Conservation (phyloP, 192 early-diverging fungal genomes). For the Umbelopsis isabellina region DNA sequence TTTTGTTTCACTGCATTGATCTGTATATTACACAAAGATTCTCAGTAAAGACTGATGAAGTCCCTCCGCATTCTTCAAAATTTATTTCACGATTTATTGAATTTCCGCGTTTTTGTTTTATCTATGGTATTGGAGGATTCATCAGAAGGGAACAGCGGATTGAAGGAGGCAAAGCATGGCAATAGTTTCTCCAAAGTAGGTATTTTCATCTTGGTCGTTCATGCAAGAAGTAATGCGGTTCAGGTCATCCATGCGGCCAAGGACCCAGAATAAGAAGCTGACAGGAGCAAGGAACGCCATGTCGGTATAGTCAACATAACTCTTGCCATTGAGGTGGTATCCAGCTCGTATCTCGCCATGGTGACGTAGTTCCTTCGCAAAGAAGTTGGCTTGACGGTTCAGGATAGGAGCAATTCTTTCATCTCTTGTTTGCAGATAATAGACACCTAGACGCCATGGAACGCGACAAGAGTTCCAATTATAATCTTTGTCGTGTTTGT, state of each 20-base stretch:
- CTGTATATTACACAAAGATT: no score
- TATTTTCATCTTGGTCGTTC: slow-evolving; percentile 50
- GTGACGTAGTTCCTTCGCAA: slow-evolving; percentile 33
- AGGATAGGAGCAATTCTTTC: slow-evolving; percentile 43
- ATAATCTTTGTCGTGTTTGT: slow-evolving; percentile 50
- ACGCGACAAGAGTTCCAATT: slow-evolving; percentile 65
- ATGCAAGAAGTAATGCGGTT: slow-evolving; percentile 41
- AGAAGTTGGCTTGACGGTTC: slow-evolving; percentile 50
- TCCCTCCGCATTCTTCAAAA: no score
- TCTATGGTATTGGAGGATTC: not conserved
- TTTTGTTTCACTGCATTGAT: no score
- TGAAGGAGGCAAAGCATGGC: slow-evolving; percentile 55
- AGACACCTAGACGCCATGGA: slow-evolving; percentile 56
- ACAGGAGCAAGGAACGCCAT: slow-evolving; percentile 58
- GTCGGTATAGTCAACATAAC: slow-evolving; percentile 49
- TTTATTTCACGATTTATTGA: no score
- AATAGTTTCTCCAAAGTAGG: slow-evolving; percentile 60
- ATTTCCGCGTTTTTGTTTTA: no score
- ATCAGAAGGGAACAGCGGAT: slow-evolving; percentile 42
- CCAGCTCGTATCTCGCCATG: slow-evolving; percentile 45
- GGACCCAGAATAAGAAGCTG: slow-evolving; percentile 52
- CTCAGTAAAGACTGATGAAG: no score
- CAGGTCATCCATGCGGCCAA: slow-evolving; percentile 44
- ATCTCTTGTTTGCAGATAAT: slow-evolving; percentile 52
- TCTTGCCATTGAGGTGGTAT: slow-evolving; percentile 50